Conservation (phyloP, 2,329 filamentous ascomycete species). For the Phyllachora maydis region DNA sequence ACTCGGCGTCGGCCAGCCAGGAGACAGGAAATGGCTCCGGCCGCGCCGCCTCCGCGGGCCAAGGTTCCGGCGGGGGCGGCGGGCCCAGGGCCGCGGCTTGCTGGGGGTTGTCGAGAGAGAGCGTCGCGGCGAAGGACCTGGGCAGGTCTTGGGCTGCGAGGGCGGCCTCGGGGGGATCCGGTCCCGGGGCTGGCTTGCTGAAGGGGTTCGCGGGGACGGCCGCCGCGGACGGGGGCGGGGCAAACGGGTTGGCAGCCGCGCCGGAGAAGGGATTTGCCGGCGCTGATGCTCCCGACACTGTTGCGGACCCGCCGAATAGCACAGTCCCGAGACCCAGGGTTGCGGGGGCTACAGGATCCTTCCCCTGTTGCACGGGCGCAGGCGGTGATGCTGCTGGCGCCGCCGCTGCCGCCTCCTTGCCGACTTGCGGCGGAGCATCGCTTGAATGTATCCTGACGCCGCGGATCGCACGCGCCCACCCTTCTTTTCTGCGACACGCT, state of each 20-base stretch:
- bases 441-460: constrained; percentile 39
- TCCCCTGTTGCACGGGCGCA: too few relatives aligned
- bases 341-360: too few relatives aligned
- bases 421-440: constrained; percentile 12
- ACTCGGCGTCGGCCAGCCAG: constrained; percentile 75
- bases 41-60: constrained; percentile 47
- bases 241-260: constrained; percentile 32
- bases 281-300: too few relatives aligned
- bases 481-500: constrained; percentile 61
- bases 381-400: constrained; percentile 9
- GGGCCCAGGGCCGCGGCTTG: constrained; percentile 11
- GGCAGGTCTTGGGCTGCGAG: constrained; percentile 17
- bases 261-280: constrained; percentile 43
- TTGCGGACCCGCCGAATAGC: constrained; percentile 32
- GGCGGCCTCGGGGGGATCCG: constrained; percentile 5
- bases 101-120: constrained; percentile 45
- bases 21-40: constrained; percentile 54
- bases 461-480: constrained; percentile 58
- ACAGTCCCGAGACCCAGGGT: constrained; percentile 37
- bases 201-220: constrained; percentile 31
- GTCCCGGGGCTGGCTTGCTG: constrained; percentile 8
- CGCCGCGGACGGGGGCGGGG: constrained; percentile 13
- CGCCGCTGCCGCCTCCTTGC: constrained; percentile 11
- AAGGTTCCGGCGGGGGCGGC: constrained; percentile 38
- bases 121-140: constrained; percentile 51